Conservation (phyloP, 1,284 basidiomycete species). For the Cystobasidium sp. region DNA sequence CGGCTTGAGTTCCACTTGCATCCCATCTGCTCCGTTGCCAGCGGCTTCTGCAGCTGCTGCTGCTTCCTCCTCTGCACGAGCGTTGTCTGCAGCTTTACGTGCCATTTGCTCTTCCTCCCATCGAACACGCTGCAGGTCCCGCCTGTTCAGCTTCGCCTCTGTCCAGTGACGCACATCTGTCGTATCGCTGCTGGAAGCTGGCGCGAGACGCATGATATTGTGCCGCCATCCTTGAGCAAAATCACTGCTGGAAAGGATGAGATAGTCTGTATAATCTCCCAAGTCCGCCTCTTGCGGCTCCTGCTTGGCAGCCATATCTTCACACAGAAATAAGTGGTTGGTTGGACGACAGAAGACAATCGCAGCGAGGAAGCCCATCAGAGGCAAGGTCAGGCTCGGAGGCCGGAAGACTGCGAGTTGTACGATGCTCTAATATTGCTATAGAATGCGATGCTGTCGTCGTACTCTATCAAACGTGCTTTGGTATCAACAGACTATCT, state of each 20-base stretch:
- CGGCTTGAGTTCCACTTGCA: slow-evolving; percentile 29
- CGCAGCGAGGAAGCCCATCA: not conserved
- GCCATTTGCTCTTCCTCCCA: slow-evolving; percentile 31
- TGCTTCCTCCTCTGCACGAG: slow-evolving; percentile 27
- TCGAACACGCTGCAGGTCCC: slow-evolving; percentile 42
- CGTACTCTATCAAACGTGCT: no score
- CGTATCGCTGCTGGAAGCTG: slow-evolving; percentile 32
- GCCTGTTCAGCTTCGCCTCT: slow-evolving; percentile 41
- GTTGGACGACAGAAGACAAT: not conserved
- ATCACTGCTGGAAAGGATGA: slow-evolving; percentile 44
- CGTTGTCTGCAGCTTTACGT: slow-evolving; percentile 28
- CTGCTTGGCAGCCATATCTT: slow-evolving; percentile 46
- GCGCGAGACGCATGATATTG: slow-evolving; percentile 53
- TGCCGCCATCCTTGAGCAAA: slow-evolving; percentile 47
- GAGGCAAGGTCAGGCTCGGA: no score
- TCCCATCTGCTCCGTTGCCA: slow-evolving; percentile 14
- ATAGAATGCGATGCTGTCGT: no score
- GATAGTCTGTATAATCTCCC: slow-evolving; percentile 47
- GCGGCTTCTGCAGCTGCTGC: slow-evolving; percentile 23
- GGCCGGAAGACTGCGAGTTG: no score
- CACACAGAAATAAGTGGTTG: not conserved
- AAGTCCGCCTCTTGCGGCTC: slow-evolving; percentile 54
- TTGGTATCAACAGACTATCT: not conserved
- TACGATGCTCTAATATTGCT: no score
- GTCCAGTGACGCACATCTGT: slow-evolving; percentile 44